phyloP scores from a whole-genome alignment of 2,329 filamentous ascomycete genomes.

The Cladorrhinum sp. region DNA sequence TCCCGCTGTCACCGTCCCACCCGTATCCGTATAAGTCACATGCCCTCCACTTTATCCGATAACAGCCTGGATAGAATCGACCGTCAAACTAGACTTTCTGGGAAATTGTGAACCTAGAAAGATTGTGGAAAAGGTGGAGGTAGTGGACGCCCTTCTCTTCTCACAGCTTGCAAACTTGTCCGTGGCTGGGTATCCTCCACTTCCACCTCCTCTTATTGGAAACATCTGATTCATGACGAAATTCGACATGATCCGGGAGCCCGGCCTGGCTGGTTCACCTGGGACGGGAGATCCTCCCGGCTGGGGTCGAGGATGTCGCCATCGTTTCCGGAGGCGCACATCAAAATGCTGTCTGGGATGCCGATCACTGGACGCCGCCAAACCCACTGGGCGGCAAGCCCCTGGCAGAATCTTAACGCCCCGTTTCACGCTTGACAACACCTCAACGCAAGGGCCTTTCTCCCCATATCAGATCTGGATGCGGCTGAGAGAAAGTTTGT shows the following conservation, averaged over 20 bases:
- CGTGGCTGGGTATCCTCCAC: no score
- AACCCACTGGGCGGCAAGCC: neutral
- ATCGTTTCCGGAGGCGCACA: conserved; percentile 5
- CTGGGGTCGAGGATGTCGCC: conserved; percentile 9
- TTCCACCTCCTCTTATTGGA: no score
- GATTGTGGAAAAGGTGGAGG: no score
- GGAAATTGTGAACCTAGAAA: no score
- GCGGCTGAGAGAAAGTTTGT: neutral
- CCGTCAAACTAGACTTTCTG: no score
- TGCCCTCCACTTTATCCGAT: no score
- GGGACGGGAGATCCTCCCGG: conserved; percentile 8
- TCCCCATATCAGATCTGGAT: neutral
- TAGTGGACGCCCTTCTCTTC: no score
- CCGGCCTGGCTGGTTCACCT: neutral
- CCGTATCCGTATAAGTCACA: neutral
- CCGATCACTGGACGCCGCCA: conserved; percentile 6
- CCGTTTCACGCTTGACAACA: neutral
- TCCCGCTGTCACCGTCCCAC: no score
- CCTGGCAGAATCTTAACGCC: neutral
- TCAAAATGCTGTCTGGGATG: neutral
- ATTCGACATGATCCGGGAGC: neutral
- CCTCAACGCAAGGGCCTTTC: neutral
- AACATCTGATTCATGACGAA: no score
- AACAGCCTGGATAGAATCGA: no score
- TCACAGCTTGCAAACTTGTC: no score